Conservation (phyloP, 2,329 filamentous ascomycete species). For the Aspergillus aculeatinus region DNA sequence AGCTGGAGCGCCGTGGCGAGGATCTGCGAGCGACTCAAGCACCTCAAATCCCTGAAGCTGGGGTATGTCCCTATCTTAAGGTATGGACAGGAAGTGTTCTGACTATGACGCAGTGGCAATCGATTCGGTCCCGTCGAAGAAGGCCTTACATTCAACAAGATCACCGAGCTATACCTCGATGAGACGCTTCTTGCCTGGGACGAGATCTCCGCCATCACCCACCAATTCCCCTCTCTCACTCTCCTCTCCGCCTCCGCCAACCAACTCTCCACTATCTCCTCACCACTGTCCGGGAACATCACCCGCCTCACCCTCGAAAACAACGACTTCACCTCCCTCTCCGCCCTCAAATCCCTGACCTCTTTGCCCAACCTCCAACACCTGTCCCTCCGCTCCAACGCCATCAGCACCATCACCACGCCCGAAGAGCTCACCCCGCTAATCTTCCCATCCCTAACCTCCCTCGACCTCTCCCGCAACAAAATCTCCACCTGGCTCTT, state of each 20-base stretch:
- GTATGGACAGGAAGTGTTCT: conserved; percentile 5
- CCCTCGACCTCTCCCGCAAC: conserved; percentile 75
- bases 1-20: conserved; percentile 63
- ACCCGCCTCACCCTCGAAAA: conserved; percentile 51
- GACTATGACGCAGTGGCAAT: conserved; percentile 62
- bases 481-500: conserved; percentile 68
- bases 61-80: conserved; percentile 56
- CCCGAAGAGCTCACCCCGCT: conserved; percentile 34
- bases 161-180: conserved; percentile 64
- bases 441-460: conserved; percentile 58
- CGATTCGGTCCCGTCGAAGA: conserved; percentile 53
- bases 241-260: conserved; percentile 39
- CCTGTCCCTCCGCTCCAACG: conserved; percentile 71
- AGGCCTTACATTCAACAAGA: conserved; percentile 47
- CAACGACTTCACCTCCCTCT: conserved; percentile 42
- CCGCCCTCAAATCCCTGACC: conserved; percentile 48
- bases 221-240: conserved; percentile 37
- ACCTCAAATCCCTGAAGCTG: conserved; percentile 65
- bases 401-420: conserved; percentile 53
- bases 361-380: conserved; percentile 53
- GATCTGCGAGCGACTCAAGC: conserved; percentile 70
- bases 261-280: conserved; percentile 32
- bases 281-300: conserved; percentile 36
- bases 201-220: conserved; percentile 36
- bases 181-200: conserved; percentile 67